Evolutionary conservation across 225 moss, liverwort and hornwort species (phyloP).

Genomic region (Pleurozium schreberi): DNA sequence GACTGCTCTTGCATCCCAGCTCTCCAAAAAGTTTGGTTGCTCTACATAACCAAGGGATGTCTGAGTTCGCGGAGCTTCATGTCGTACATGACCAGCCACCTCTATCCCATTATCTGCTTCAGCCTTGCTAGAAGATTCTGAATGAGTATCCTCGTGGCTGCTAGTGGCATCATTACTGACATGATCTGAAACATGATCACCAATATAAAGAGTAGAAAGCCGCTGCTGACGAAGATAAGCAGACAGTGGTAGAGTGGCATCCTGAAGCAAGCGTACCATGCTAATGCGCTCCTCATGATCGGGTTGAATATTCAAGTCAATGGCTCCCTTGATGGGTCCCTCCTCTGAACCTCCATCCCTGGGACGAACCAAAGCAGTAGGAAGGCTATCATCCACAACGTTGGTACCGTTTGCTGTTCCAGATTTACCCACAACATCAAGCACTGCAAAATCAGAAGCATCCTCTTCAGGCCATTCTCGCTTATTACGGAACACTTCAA

Average conservation of each 20-base stretch:
- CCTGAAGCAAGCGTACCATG: constrained; percentile 80
- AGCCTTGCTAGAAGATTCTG: constrained; percentile 76
- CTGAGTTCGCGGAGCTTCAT: constrained; percentile 37
- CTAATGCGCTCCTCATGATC: constrained; percentile 91
- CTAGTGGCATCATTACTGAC: constrained; percentile 75
- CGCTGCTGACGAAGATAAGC: constrained; percentile 80
- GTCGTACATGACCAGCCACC: constrained; percentile 27
- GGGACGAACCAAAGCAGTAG: constrained; percentile 11
- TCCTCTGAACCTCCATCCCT: constrained; percentile 39
- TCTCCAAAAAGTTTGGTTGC: constrained; percentile 50
- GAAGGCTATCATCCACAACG: constrained; percentile 32
- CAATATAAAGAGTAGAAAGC: constrained; percentile 67
- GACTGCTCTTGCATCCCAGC: constrained; percentile 48
- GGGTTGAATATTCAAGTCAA: constrained; percentile 95
- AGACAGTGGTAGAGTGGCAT: constrained; percentile 80
- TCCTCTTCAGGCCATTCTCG: constrained; percentile 55
- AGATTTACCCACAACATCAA: constrained; percentile 48
- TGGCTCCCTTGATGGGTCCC: constrained; percentile 63
- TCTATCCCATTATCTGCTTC: constrained; percentile 61
- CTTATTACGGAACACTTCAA: constrained; percentile 68
- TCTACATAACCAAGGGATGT: constrained; percentile 42
- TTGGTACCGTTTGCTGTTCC: constrained; percentile 45
- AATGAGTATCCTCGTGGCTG: constrained; percentile 86
- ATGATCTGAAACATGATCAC: constrained; percentile 56
- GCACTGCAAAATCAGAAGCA: constrained; percentile 42